phyloP scores from a whole-genome alignment of 1,284 basidiomycete genomes.

The Hemileia vastatrix region DNA sequence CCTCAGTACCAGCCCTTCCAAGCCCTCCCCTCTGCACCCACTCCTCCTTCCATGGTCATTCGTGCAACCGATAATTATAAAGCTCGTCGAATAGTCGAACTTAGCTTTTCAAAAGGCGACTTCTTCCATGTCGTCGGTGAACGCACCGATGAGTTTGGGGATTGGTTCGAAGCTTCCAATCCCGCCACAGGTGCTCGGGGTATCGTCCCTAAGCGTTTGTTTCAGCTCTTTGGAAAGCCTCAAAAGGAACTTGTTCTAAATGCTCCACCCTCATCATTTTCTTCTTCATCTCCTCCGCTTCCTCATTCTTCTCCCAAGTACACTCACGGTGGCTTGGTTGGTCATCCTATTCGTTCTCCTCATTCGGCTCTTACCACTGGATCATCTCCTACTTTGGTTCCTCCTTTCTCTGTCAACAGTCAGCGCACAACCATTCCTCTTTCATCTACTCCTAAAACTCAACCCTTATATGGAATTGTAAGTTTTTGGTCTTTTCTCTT shows the following conservation, averaged over 20 bases:
- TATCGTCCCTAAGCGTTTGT: conserved; percentile 71
- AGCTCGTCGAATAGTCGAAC: conserved; percentile 68
- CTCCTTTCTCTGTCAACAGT: too few species aligned
- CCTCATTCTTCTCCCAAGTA: neutral
- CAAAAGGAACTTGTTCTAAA: neutral
- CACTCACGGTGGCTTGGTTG: too few species aligned
- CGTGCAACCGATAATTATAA: conserved; percentile 65
- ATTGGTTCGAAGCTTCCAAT: conserved; percentile 51
- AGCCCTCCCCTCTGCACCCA: conserved; percentile 31
- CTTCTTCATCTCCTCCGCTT: neutral
- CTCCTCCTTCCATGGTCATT: conserved; percentile 91
- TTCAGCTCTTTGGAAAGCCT: conserved; percentile 53
- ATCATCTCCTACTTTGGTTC: too few species aligned
- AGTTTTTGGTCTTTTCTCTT: neutral
- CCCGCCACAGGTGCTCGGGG: conserved; percentile 84
- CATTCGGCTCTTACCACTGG: too few species aligned
- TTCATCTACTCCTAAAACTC: conserved; percentile 31
- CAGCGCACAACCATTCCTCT: neutral
- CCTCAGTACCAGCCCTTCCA: conserved; percentile 31
- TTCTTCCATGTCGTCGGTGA: conserved; percentile 92
- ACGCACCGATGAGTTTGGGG: conserved; percentile 48
- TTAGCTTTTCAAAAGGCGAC: conserved; percentile 87
- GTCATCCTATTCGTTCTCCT: too few species aligned
- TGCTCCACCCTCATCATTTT: neutral
- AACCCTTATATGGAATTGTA: too few species aligned